Conservation (phyloP, 768 basidiomycete species). For the Leucocoprinus birnbaumii region DNA sequence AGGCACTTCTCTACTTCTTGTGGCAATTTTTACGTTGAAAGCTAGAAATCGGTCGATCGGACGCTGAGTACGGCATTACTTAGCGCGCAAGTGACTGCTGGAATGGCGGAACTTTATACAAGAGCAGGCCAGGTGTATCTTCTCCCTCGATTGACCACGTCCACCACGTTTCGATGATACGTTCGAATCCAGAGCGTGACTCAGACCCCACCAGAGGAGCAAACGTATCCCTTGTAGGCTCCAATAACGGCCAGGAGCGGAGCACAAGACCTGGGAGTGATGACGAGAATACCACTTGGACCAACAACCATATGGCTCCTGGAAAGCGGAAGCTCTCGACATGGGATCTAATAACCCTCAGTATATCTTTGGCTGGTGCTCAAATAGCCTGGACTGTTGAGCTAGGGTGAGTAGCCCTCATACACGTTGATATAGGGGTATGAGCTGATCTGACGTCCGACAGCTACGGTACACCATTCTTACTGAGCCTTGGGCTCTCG, state of each 20-base stretch:
- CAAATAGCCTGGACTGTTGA: conserved; percentile 97
- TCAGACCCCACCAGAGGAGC: conserved; percentile 57
- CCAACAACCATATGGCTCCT: conserved; percentile 18
- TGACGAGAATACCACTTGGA: conserved; percentile 10
- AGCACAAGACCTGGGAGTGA: conserved; percentile 14
- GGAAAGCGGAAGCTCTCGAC: conserved; percentile 42
- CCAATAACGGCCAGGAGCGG: background rate
- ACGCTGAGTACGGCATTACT: no score
- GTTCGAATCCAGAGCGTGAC: conserved; percentile 58
- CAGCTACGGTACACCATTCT: conserved; percentile 95
- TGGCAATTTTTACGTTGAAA: no score
- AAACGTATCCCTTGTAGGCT: conserved; percentile 22
- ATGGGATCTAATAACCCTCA: conserved; percentile 79
- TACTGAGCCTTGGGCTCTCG: conserved; percentile 66
- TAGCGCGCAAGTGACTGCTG: background rate
- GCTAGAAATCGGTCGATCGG: no score
- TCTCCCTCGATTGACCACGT: background rate
- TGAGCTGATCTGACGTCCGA: conserved; percentile 2
- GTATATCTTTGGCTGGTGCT: conserved; percentile 91
- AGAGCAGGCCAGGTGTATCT: background rate
- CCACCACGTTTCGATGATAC: conserved; percentile 46
- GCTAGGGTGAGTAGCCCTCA: conserved; percentile 61
- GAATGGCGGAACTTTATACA: background rate
- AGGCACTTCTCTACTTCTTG: no score
- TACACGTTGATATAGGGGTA: background rate